Percentiles rank a stretch among this genome's conserved stretches.
Evolutionary conservation across 139 green algal species (phyloP).

Genomic region (Closterium sp.): DNA sequence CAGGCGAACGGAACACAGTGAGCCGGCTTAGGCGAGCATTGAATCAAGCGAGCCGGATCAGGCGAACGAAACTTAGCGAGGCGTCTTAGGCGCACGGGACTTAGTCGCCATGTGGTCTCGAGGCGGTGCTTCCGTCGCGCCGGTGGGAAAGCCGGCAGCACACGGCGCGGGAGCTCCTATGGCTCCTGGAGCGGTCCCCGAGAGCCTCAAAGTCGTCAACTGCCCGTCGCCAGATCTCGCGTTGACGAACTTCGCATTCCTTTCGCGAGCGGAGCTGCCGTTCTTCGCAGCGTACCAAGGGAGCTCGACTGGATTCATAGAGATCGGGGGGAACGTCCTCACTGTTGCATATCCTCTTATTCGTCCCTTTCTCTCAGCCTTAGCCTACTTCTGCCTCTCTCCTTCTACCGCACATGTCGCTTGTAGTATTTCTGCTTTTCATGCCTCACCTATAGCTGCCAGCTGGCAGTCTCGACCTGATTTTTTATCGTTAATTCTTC

Average conservation of each 20-base stretch:
- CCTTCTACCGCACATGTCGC: background rate
- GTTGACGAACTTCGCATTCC: slow-evolving; percentile 56
- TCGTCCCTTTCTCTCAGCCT: background rate
- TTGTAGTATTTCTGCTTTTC: too few relatives aligned
- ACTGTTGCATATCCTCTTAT: slow-evolving; percentile 50
- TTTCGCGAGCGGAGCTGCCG: slow-evolving; percentile 18
- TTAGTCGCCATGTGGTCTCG: background rate
- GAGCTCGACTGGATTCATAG: slow-evolving; percentile 33
- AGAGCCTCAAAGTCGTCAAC: slow-evolving; percentile 52
- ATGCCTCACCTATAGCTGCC: background rate
- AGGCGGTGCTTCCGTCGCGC: background rate
- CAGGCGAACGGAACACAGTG: too few relatives aligned
- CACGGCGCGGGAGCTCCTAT: slow-evolving; percentile 2
- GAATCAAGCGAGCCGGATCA: too few relatives aligned
- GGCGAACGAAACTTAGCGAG: too few relatives aligned
- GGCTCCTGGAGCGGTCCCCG: slow-evolving; percentile 22
- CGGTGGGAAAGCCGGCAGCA: background rate
- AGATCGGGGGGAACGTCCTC: slow-evolving; percentile 60
- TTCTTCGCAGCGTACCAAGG: background rate
- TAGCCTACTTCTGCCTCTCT: background rate
- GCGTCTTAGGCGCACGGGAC: background rate
- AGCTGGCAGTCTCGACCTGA: too few relatives aligned
- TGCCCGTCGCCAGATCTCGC: slow-evolving; percentile 55
- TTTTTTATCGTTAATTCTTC: too few relatives aligned
- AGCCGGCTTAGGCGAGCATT: too few relatives aligned